Evolutionary conservation across 1,139 yeast genomes (phyloP), one percentile per base, ranked within the genome.

Genomic region (Candida neerlandica): DNA sequence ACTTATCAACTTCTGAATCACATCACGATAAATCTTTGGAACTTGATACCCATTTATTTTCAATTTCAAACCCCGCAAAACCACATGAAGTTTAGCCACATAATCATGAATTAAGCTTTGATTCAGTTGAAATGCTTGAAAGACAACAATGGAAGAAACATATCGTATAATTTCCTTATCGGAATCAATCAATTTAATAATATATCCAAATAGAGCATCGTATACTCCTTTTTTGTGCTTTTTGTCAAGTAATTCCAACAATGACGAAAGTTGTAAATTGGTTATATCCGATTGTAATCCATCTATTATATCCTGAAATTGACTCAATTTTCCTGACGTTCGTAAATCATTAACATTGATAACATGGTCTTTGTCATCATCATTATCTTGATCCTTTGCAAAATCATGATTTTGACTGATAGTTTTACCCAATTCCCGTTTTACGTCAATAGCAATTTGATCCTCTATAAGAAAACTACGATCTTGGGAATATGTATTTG

Each of bases 401-500:
- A 44, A 56, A 48, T 58, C 62, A 43, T 55, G 48, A 12, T 30
- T 29, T 16, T 46, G 32, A 34, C 60, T 54, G 5, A 57, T 49
- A n/a, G 33, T 32, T 15, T 49, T 46, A 29, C 40, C 42, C 14
- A 41, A 10, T 27, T 51, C 55, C 37, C 44, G 42, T 18, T 43
- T 50, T 3, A 44, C 37, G n/a, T 47, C 37, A 5, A 47, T 46
- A 5, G 27, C 4, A 3, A 41, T 48, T 12, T 40, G 42, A 11
- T 53, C 58, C 5, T 61, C 59, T n/a, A 59, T 29, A 19, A 65
- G 54, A 47, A 53, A 63, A 34, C 66, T 60, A 45, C 71, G 49
- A 35, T 59, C 61, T 1, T 61, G 61, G 1, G 67, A 63, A 45
- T 65, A 66, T 2, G 55, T 56, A 34, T 51, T 54, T 6, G 5